A percentile compares a stretch with the other conserved stretches of the same genome.
These are phyloP conservation scores for Recurvomyces mirabilis DNA, from an alignment of 495 filamentous ascomycete genomes.

Conservation along the genomic window DNA sequence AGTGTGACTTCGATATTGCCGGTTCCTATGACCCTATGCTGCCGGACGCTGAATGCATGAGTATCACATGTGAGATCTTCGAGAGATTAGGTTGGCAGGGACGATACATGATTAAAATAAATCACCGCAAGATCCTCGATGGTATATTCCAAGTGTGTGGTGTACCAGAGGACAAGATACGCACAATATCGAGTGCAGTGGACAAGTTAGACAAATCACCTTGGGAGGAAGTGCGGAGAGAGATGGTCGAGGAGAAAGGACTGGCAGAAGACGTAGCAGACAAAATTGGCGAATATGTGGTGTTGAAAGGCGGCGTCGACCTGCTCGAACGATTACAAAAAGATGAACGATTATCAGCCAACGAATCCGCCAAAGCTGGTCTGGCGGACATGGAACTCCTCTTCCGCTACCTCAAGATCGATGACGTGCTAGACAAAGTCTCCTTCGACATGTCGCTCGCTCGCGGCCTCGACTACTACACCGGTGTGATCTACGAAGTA, in stretches of 20 bases:
- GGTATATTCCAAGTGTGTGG: constrained; percentile 86
- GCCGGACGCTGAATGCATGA: constrained; percentile 84
- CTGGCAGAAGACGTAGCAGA: constrained; percentile 64
- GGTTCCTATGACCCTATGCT: constrained; percentile 87
- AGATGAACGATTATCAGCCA: constrained; percentile 52
- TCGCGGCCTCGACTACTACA: constrained; percentile 87
- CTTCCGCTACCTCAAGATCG: constrained; percentile 70
- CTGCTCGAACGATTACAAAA: constrained; percentile 53
- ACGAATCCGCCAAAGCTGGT: constrained; percentile 62
- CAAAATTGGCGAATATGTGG: constrained; percentile 72
- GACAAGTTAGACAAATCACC: constrained; percentile 90
- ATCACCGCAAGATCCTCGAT: constrained; percentile 89
- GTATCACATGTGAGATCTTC: constrained; percentile 78
- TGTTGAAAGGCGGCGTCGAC: constrained; percentile 54
- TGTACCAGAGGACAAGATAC: constrained; percentile 74
- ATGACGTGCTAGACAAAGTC: constrained; percentile 55
- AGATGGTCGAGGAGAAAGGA: constrained; percentile 90
- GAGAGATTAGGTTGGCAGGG: constrained; percentile 64
- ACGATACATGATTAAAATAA: constrained; percentile 78
- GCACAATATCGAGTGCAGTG: constrained; percentile 78
- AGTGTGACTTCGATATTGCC: constrained; percentile 96
- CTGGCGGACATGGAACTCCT: constrained; percentile 72
- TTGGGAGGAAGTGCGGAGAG: constrained; percentile 79
- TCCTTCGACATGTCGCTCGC: constrained; percentile 77
- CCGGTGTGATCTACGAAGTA: constrained; percentile 86